Evolutionary conservation across 345 rosid genomes (phyloP).

Genomic region (Salix caprea): DNA sequence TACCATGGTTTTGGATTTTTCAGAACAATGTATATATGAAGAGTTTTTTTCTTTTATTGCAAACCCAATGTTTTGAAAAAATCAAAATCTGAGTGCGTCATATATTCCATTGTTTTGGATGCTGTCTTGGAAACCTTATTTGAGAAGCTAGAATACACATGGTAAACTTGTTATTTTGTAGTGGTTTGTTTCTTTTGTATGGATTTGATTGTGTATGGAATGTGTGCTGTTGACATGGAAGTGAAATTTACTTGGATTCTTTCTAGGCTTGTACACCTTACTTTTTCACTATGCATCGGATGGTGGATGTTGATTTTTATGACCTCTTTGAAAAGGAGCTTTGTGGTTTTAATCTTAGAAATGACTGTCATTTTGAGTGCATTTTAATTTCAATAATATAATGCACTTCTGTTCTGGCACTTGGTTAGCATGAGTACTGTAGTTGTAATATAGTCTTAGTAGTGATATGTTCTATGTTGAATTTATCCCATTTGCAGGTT

Average conservation of each 20-base stretch:
- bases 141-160: background rate
- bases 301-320: background rate
- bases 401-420: background rate
- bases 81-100: background rate
- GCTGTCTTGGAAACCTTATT: background rate
- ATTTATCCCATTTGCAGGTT: constrained; percentile 40
- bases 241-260: background rate
- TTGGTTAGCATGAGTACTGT: background rate
- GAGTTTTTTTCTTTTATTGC: background rate
- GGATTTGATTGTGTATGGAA: background rate
- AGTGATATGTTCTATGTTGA: background rate
- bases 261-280: background rate
- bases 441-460: background rate
- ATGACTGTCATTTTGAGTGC: background rate
- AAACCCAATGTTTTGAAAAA: background rate
- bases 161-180: background rate
- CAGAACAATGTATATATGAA: background rate
- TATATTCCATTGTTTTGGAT: background rate
- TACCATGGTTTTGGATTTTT: background rate
- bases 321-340: background rate
- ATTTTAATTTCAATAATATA: background rate
- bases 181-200: background rate
- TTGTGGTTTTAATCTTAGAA: no score
- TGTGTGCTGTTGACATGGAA: background rate
- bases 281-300: background rate